Evolutionary conservation across 805 yeast species (phyloP).

Genomic region (Ogataea pilisensis): DNA sequence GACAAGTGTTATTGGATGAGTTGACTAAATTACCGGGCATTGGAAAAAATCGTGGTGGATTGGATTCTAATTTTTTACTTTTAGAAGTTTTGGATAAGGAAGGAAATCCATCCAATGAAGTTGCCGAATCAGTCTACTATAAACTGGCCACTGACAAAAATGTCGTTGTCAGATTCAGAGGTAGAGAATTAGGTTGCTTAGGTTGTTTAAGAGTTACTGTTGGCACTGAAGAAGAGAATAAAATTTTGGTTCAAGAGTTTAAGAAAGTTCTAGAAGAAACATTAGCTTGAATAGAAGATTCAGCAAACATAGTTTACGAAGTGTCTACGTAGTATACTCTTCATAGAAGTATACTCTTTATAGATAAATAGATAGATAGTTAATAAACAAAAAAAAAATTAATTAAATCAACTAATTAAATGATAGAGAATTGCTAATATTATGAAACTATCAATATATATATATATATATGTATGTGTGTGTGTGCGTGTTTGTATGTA

Average conservation of each 20-base stretch:
- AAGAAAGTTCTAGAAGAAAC: slow-evolving; percentile 18
- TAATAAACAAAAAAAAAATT: too few species aligned
- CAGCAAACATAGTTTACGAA: too few species aligned
- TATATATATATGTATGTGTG: background rate
- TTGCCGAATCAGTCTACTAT: slow-evolving; percentile 65
- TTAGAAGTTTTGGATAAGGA: slow-evolving; percentile 60
- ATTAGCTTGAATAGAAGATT: slow-evolving; percentile 1
- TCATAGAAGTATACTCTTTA: too few species aligned
- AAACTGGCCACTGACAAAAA: slow-evolving; percentile 65
- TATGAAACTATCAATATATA: background rate
- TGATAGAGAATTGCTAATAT: too few species aligned
- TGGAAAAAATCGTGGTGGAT: slow-evolving; percentile 75
- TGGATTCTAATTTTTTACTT: slow-evolving; percentile 82
- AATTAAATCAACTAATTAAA: too few species aligned
- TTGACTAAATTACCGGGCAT: slow-evolving; percentile 58
- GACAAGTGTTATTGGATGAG: slow-evolving; percentile 47
- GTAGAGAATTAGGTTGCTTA: slow-evolving; percentile 80
- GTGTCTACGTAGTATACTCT: too few species aligned
- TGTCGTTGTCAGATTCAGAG: slow-evolving; percentile 89
- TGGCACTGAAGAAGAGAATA: slow-evolving; percentile 79
- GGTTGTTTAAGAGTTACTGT: slow-evolving; percentile 87
- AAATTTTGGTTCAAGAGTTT: slow-evolving; percentile 40
- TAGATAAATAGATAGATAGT: too few species aligned
- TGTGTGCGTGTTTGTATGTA: background rate
- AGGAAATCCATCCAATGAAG: slow-evolving; percentile 62